A percentile compares a stretch with the other conserved stretches of the same genome.
Conservation (phyloP, 148 eudicot genomes). For the Rhododendron williamsianum region DNA sequence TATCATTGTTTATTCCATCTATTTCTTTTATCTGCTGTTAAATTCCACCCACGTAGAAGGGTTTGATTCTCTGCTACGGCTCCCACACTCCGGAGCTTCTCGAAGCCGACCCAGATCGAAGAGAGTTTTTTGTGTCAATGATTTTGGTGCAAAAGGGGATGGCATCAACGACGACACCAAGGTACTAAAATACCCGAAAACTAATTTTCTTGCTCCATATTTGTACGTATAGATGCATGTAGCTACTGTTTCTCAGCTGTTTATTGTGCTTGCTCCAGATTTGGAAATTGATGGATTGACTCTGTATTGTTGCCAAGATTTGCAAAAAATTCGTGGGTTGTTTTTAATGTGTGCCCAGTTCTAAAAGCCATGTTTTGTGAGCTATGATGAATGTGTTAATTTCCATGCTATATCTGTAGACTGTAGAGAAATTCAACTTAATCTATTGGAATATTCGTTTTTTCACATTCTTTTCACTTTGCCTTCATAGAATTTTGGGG, state of each 20-base stretch:
- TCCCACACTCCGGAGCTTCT: conserved; percentile 30
- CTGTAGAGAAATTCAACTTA: not conserved
- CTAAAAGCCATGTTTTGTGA: not conserved
- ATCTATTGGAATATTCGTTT: not conserved
- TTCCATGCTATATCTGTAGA: no score
- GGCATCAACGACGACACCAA: conserved; percentile 56
- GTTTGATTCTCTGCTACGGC: conserved; percentile 39
- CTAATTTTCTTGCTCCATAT: not conserved
- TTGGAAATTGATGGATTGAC: not conserved
- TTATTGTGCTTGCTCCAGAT: not conserved
- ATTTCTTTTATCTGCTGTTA: conserved; percentile 11
- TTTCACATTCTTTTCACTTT: not conserved
- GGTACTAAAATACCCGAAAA: conserved; percentile 19
- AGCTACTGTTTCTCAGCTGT: not conserved
- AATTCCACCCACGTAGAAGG: conserved; percentile 21
- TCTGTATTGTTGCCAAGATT: not conserved
- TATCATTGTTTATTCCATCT: not conserved
- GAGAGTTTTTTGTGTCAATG: conserved; percentile 24
- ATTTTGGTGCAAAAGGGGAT: conserved; percentile 53
- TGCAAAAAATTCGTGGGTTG: not conserved
- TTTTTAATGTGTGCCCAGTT: not conserved
- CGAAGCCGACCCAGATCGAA: conserved; percentile 16
- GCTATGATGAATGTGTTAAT: no score
- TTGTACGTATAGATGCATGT: not conserved
- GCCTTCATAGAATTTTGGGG: not conserved